Base-by-base conservation (phyloP, 2,329 filamentous ascomycete genomes). In the Ustulina deusta region DNA sequence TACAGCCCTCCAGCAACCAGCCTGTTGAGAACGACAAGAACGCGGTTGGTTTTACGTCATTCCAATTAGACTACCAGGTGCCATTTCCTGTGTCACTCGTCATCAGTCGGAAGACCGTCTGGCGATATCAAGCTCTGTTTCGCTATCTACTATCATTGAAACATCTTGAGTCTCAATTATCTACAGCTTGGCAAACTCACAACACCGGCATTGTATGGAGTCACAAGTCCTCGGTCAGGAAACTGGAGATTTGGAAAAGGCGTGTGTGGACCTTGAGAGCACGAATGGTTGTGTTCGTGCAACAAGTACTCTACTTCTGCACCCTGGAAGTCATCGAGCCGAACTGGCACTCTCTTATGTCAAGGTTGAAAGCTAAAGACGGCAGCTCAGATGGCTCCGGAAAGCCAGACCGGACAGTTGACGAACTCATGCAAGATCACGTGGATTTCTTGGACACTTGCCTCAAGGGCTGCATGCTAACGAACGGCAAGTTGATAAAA, bases 341-440 rank as follows among this genome's bases (percentile, higher is more conserved):
- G 2, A 98, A 98, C 79, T 99, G 96, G 96, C 90, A 93, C 72
- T 91, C 90, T 55, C 89, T 99, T 69, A 97, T 97, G 93, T 89
- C 91, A n/a, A 87, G 93, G 36, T 85, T 98, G 6, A 91, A 90
- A 83, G 87, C 83, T 10, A 86, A 85, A 68, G 86, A 88, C 63
- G 82, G 84, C 13, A 78, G 78, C 69, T 76, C 79, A 65, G 78
- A 84, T 70, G 82, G 81, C 7, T 78, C 78, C 9, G 77, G 76
- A 57, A 78, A 77, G 55, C 77, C 77, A n/a, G 77, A 78, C 46
- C 82, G 94, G 42, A 99, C 96, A 0, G 96, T 99, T 0, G 96
- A 99, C 76, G 94, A 98, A 81, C 82, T 99, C 77, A 99, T 99
- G 96, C 93, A 98, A 81, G 94, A 98, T 77, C 96, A 99, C 81